Evolutionary conservation across 2,329 filamentous ascomycete species (phyloP), one percentile per base, ranked within the genome.

Genomic region (Trichoderma harzianum): DNA sequence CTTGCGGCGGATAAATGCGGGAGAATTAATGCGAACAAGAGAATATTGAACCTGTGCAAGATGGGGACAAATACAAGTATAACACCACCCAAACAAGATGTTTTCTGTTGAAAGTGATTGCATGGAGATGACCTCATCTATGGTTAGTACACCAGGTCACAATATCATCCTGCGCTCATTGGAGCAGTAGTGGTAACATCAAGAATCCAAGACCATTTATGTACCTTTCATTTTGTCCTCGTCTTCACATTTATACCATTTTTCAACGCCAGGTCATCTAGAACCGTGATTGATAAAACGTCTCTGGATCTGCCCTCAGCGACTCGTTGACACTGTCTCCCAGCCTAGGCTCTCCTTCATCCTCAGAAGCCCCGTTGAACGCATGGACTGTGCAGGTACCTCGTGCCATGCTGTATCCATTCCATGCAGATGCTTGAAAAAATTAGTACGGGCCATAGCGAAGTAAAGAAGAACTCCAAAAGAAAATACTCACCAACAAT

Each of bases 341-440:
- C 61, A 83, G 82, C 0, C 86, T 86, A 7, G 85, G 85, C 2
- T 86, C 90, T 72, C 94, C 91, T 75, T 94, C 92, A 3, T 88
- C 85, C 0, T 86, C 84, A 1, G 84, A 79, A 0, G 86, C 86
- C 74, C 94, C 91, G 73, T 94, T 94, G 86, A 91, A 96, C 1
- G 89, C 89, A 78, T 97, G 94, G 21, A 95, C 80, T 0, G 92
- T 92, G 74, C 92, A 94, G 1, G 93, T 95, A 14, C 93, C 93
- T 18, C 88, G 86, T 0, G 89, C 87, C 80, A 92, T 90, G 62
- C 90, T 91, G 82, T 90, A 92, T 26, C 93, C 93, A 75, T 95
- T 95, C 91, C 93, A 94, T 0, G 91, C 90, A 10, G 94, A 96
- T 51, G 94, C 94, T 93, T 5, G 74, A 55, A 72, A 51, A 18